Base-by-base conservation (phyloP, 2,329 filamentous ascomycete species). In the Neofusicoccum cordaticola region DNA sequence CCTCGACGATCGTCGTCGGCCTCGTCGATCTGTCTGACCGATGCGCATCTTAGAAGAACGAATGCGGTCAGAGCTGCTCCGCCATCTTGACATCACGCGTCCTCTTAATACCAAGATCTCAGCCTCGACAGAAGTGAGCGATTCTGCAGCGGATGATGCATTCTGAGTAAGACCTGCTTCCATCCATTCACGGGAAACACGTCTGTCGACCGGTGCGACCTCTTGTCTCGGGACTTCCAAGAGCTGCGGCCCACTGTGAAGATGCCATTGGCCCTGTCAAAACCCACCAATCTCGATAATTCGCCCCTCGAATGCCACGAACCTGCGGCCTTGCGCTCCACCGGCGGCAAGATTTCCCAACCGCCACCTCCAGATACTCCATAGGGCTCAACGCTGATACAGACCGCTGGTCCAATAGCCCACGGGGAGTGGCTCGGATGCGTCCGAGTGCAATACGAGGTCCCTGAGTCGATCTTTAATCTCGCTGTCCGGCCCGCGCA, bases 381-480 rank as follows among this genome's bases (percentile, higher is more conserved):
- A 44, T 7, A 45, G 2, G 7, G 5, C 12, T 42, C 17, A n/a
- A 44, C 1, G 6, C 22, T 60, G 42, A 60, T 58, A 60, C 56
- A 47, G 56, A 60, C 56, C 56, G 41, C 42, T 47, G 41, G 41
- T 44, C 41, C 7, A 31, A 31, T 7, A 12, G 41, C 41, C 39
- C 39, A 27, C 19, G 13, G 53, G 12, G 22, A 31, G 12, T 7
- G 5, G 13, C 13, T 17, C 22, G 41, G 22, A 11, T 42, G 19
- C 12, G 19, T 34, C 37, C 19, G 39, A 37, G n/a, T 37, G 41
- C 56, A 60, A 60, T 45, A 60, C 56, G 56, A 60, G 17, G 41
- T 44, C 42, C 56, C 44, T 60, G 41, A 31, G 41, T 34, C 56
- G 42, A 60, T 60, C 56, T 45, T 35, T 47, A 60, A 60, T 60